Conservation (phyloP, 2,329 filamentous ascomycete species). For the Phialophora verrucosa region DNA sequence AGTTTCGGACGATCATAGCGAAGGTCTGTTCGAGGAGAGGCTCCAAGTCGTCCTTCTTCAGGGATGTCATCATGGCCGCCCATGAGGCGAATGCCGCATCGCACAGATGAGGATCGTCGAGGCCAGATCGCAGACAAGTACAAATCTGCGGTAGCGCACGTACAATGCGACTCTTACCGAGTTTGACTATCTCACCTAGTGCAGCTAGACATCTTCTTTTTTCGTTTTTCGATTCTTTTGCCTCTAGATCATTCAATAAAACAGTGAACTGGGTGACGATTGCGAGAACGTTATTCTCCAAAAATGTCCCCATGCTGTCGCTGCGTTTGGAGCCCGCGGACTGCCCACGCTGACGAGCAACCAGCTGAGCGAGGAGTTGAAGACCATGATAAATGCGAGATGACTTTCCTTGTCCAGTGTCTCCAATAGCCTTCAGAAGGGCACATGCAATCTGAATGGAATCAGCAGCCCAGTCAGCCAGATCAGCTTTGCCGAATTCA, state of each 20-base stretch:
- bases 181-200: conserved; percentile 83
- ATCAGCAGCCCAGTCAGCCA: conserved; percentile 75
- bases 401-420: conserved; percentile 62
- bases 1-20: conserved; percentile 82
- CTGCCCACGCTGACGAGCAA: conserved; percentile 54
- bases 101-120: conserved; percentile 75
- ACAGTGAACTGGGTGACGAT: conserved; percentile 84
- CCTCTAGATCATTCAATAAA: conserved; percentile 70
- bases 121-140: conserved; percentile 85
- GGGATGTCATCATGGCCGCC: conserved; percentile 74
- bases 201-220: conserved; percentile 79
- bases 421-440: conserved; percentile 78
- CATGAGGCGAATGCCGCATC: conserved; percentile 82
- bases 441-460: conserved; percentile 78
- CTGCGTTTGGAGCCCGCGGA: conserved; percentile 55
- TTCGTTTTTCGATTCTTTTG: conserved; percentile 66
- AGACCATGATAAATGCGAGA: conserved; percentile 64
- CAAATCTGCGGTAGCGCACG: conserved; percentile 86
- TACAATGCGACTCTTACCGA: conserved; percentile 74
- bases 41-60: conserved; percentile 80
- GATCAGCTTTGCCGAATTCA: conserved; percentile 69
- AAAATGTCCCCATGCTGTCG: conserved; percentile 72
- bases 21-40: conserved; percentile 86
- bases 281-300: conserved; percentile 82
- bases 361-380: conserved; percentile 56